These are phyloP conservation scores for Sanguinoderma infundibulare DNA, from an alignment of 1,284 basidiomycete species.

Conservation along the genomic window DNA sequence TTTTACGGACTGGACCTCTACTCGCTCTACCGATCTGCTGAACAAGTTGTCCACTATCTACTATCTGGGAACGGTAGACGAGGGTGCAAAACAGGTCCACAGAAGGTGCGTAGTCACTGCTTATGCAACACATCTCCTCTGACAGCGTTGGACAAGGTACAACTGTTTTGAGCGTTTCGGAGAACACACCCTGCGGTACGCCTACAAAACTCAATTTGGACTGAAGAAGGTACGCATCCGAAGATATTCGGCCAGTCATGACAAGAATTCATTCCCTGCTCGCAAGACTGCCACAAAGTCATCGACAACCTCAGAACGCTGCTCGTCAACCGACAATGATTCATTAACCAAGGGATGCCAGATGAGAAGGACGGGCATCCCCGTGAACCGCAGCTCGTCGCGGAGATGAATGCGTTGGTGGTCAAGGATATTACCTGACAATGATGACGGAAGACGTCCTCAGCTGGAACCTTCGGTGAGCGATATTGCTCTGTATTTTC, in stretches of 20 bases:
- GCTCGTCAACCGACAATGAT: conserved; percentile 26
- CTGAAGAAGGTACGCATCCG: conserved; percentile 26
- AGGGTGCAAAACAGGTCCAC: conserved; percentile 31
- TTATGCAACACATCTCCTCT: background rate
- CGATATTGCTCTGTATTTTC: background rate
- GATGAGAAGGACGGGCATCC: conserved; percentile 19
- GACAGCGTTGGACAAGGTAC: conserved; percentile 24
- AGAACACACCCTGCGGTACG: conserved; percentile 33
- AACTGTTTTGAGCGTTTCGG: conserved; percentile 37
- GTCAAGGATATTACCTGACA: conserved; percentile 35
- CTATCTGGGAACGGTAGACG: conserved; percentile 33
- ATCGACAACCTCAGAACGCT: conserved; percentile 30
- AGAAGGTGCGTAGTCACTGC: conserved; percentile 24
- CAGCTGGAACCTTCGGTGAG: conserved; percentile 33
- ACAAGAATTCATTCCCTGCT: background rate
- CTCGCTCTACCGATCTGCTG: conserved; percentile 32
- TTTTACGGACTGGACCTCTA: conserved; percentile 38
- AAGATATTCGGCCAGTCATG: background rate
- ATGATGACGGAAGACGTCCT: conserved; percentile 32
- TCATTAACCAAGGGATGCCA: conserved; percentile 26
- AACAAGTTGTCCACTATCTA: conserved; percentile 34
- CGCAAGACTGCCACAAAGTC: conserved; percentile 32
- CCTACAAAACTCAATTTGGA: conserved; percentile 32
- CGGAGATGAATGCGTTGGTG: conserved; percentile 37
- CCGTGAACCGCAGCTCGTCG: conserved; percentile 32